Conservation (phyloP, 2,329 filamentous ascomycete species). For the Ceratocystis diversiconidia region DNA sequence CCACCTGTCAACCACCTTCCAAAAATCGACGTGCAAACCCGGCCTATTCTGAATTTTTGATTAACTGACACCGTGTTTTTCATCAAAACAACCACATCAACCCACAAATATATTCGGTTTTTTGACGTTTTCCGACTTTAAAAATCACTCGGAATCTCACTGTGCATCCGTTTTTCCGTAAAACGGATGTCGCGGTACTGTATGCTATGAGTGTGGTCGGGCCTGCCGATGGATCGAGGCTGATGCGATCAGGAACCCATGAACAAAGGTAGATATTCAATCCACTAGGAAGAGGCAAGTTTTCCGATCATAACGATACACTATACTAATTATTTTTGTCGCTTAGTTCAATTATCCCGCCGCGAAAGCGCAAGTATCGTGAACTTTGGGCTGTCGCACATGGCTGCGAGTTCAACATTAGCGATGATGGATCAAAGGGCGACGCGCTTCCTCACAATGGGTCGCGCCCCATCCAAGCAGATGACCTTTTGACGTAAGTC, state of each 20-base stretch:
- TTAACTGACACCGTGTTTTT: slow-evolving; percentile 15
- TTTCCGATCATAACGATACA: slow-evolving; percentile 36
- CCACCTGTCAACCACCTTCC: slow-evolving; percentile 7
- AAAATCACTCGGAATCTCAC: slow-evolving; percentile 13
- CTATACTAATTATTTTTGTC: slow-evolving; percentile 32
- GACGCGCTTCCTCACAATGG: slow-evolving; percentile 18
- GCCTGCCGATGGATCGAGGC: slow-evolving; percentile 49
- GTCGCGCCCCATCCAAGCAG: slow-evolving; percentile 17
- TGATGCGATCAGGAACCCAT: slow-evolving; percentile 50
- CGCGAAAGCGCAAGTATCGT: slow-evolving; percentile 81
- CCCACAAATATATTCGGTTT: slow-evolving; percentile 15
- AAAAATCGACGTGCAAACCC: slow-evolving; percentile 5
- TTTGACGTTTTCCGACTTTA: slow-evolving; percentile 14
- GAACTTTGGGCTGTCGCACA: slow-evolving; percentile 64
- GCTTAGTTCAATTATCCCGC: slow-evolving; percentile 56
- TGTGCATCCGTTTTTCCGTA: slow-evolving; percentile 43
- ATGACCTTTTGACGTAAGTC: slow-evolving; percentile 17
- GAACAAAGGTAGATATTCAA: slow-evolving; percentile 42
- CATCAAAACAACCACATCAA: slow-evolving; percentile 13
- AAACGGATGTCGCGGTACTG: slow-evolving; percentile 56
- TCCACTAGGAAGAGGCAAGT: slow-evolving; percentile 33
- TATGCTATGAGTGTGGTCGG: slow-evolving; percentile 60
- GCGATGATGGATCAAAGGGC: slow-evolving; percentile 15
- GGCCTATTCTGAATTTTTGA: slow-evolving; percentile 12
- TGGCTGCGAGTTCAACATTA: slow-evolving; percentile 17